Percentiles rank a stretch among this genome's conserved stretches.
Evolutionary conservation across 2,329 filamentous ascomycete genomes (phyloP).

Genomic region (Aureobasidium mangrovei): DNA sequence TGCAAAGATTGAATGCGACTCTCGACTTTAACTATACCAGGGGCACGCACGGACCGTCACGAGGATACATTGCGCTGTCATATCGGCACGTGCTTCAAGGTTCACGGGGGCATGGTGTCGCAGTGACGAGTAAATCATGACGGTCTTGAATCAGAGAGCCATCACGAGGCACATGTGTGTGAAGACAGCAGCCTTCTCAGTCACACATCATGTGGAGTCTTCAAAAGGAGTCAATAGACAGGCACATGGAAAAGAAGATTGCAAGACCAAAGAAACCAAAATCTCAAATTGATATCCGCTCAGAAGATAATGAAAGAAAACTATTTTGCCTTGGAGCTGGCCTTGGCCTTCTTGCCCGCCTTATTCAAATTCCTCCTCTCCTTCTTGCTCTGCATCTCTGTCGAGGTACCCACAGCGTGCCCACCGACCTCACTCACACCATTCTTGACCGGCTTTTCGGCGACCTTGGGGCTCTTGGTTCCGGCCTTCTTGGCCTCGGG

Average conservation of each 20-base stretch:
- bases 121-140: too few relatives aligned
- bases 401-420: slow-evolving; percentile 5
- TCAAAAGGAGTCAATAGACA: too few relatives aligned
- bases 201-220: too few relatives aligned
- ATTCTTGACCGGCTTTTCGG: slow-evolving; percentile 12
- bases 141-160: too few relatives aligned
- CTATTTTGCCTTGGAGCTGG: slow-evolving; percentile 15
- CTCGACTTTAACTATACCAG: too few relatives aligned
- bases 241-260: neutral
- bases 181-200: too few relatives aligned
- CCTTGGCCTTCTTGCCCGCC: slow-evolving; percentile 14
- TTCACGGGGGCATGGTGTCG: too few relatives aligned
- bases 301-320: neutral
- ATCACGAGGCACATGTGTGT: too few relatives aligned
- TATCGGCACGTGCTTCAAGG: too few relatives aligned
- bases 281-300: slow-evolving; percentile 12
- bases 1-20: too few relatives aligned
- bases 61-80: too few relatives aligned
- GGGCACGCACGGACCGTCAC: too few relatives aligned
- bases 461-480: slow-evolving; percentile 13
- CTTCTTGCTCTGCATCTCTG: slow-evolving; percentile 21
- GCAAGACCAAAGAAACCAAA: neutral
- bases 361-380: slow-evolving; percentile 20
- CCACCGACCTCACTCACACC: slow-evolving; percentile 13
- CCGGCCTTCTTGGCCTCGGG: neutral